phyloP scores from a whole-genome alignment of 179 eudicot species.

The Heliamphora pulchella region DNA sequence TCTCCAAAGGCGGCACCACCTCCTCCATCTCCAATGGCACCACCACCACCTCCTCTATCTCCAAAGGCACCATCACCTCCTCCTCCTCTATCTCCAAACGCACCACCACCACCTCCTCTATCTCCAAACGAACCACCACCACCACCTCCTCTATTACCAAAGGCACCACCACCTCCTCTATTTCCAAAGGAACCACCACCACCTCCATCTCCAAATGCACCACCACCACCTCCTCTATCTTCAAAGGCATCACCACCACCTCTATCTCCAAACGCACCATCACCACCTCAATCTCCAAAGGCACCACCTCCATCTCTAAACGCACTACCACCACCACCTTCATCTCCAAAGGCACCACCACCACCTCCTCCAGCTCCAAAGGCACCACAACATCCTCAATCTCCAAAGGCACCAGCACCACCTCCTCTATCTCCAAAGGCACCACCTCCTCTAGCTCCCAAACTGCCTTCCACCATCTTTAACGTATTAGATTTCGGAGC shows the following conservation, averaged over 20 bases:
- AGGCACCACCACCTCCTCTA: not conserved
- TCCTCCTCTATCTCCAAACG: conserved; percentile 12
- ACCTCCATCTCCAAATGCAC: not conserved
- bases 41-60: conserved; percentile 17
- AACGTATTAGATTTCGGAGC: conserved; percentile 70
- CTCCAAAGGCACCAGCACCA: conserved; percentile 2
- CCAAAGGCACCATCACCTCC: not conserved
- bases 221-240: too few species aligned
- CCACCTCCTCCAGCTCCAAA: conserved; percentile 18
- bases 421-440: conserved; percentile 14
- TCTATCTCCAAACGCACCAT: not conserved
- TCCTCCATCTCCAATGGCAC: conserved; percentile 12
- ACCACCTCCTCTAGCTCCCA: not conserved
- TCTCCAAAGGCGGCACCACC: not conserved
- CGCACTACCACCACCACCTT: too few species aligned
- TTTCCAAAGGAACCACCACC: not conserved
- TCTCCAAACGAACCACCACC: conserved; percentile 8
- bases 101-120: not conserved
- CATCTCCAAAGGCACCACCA: too few species aligned
- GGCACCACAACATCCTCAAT: not conserved
- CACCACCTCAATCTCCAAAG: too few species aligned
- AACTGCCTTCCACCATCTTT: conserved; percentile 24
- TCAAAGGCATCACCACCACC: not conserved
- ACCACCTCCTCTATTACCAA: conserved; percentile 8
- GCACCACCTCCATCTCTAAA: too few species aligned